A percentile compares a stretch with the other conserved stretches of the same genome.
phyloP scores from a whole-genome alignment of 768 basidiomycete species.

The Leccinum imitatum region DNA sequence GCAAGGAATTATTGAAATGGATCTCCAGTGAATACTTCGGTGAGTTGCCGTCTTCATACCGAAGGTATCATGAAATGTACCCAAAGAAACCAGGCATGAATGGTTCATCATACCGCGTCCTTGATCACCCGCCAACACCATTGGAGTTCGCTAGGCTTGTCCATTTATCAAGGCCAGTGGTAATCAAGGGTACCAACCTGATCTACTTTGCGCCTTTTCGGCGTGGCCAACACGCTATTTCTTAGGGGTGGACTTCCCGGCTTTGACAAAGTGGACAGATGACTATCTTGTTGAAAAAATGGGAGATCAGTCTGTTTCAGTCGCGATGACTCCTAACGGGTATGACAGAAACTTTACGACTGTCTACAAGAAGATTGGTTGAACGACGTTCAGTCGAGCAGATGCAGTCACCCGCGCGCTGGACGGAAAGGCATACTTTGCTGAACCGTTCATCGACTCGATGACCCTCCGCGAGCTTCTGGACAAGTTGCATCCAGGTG shows the following conservation, averaged over 20 bases:
- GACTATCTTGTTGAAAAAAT: slow-evolving; percentile 58
- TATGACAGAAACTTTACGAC: slow-evolving; percentile 31
- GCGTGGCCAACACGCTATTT: not conserved
- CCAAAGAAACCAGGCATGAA: slow-evolving; percentile 50
- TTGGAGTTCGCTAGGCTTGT: slow-evolving; percentile 69
- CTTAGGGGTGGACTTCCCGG: slow-evolving; percentile 50
- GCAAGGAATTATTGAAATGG: slow-evolving; percentile 30
- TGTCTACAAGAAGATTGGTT: slow-evolving; percentile 10
- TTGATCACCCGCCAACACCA: slow-evolving; percentile 58
- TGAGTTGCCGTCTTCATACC: slow-evolving; percentile 5
- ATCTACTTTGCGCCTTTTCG: not conserved
- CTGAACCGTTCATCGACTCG: slow-evolving; percentile 66
- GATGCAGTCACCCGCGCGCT: slow-evolving; percentile 63
- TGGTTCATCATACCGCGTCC: slow-evolving; percentile 47
- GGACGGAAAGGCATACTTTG: slow-evolving; percentile 65
- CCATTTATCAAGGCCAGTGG: slow-evolving; percentile 66
- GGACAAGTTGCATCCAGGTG: slow-evolving; percentile 38
- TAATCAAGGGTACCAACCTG: slow-evolving; percentile 60
- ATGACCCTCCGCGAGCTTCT: slow-evolving; percentile 67
- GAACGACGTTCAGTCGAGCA: slow-evolving; percentile 52
- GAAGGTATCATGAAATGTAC: slow-evolving; percentile 1
- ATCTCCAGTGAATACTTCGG: slow-evolving; percentile 40
- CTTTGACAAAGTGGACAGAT: slow-evolving; percentile 59
- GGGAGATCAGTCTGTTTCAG: slow-evolving; percentile 55
- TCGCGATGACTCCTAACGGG: slow-evolving; percentile 87